phyloP scores from a whole-genome alignment of 139 green algal genomes.

The Pleodorina starrii region DNA sequence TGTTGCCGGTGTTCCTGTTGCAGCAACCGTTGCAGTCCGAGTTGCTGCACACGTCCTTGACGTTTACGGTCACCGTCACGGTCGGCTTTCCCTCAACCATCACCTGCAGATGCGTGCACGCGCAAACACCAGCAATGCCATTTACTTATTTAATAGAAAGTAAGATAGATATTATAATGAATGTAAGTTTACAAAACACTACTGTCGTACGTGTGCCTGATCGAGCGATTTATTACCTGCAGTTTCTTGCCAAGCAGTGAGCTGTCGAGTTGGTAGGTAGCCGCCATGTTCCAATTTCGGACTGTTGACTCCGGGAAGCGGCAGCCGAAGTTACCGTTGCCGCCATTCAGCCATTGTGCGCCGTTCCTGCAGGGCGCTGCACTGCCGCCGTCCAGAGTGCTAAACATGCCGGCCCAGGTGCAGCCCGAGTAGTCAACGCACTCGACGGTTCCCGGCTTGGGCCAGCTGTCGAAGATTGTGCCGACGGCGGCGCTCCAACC shows the following conservation, averaged over 20 bases:
- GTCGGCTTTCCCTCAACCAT: neutral
- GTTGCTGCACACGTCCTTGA: conserved; percentile 7
- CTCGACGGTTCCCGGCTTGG: neutral
- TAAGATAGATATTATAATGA: too few species aligned
- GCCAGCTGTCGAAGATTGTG: conserved; percentile 37
- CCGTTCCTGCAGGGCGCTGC: neutral
- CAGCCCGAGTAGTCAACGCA: conserved; percentile 24
- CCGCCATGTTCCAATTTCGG: neutral
- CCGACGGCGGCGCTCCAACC: conserved; percentile 15
- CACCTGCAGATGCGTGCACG: too few species aligned
- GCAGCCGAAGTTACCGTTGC: neutral
- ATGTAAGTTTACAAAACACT: too few species aligned
- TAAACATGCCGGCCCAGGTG: conserved; percentile 26
- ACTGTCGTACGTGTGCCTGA: too few species aligned
- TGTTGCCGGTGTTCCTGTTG: conserved; percentile 37
- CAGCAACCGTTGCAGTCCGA: conserved; percentile 49
- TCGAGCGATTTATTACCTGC: too few species aligned
- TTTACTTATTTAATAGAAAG: too few species aligned
- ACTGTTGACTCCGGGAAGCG: neutral
- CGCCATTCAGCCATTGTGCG: conserved; percentile 5
- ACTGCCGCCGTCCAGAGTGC: neutral
- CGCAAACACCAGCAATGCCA: too few species aligned
- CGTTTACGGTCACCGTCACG: neutral
- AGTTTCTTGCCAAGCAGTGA: neutral
- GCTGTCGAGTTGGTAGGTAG: neutral